These are phyloP conservation scores for Xylaria sp. DNA, from an alignment of 495 filamentous ascomycete species.

Conservation along the genomic window DNA sequence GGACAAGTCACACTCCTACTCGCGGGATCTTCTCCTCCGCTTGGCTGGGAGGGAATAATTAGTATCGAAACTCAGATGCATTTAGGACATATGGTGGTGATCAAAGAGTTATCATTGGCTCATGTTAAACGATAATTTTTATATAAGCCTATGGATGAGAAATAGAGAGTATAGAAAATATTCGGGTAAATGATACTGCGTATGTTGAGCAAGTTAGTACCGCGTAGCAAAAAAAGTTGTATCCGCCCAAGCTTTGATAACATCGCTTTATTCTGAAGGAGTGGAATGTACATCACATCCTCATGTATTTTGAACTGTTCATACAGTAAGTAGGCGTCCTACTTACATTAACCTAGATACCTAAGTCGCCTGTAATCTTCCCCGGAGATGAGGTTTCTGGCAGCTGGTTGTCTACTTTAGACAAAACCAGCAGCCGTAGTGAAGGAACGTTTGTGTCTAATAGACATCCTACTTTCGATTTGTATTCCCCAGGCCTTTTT, in stretches of 20 bases:
- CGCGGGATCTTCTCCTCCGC: slow-evolving; percentile 3
- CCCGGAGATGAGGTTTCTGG: background rate
- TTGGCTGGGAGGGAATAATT: background rate
- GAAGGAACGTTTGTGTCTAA: background rate
- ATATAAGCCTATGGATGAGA: background rate
- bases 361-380: background rate
- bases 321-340: background rate
- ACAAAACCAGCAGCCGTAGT: background rate
- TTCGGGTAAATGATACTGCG: background rate
- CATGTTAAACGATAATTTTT: background rate
- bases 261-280: background rate
- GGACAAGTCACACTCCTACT: background rate
- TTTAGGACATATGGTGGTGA: background rate
- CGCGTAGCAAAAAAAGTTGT: background rate
- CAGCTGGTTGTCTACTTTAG: background rate
- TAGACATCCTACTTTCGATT: slow-evolving; percentile 1
- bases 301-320: background rate
- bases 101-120: background rate
- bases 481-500: slow-evolving; percentile 7
- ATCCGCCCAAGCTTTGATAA: background rate
- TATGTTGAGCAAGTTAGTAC: background rate
- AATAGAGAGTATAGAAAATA: background rate
- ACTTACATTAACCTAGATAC: background rate
- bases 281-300: background rate
- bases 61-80: background rate